Evolutionary conservation across 1,139 yeast genomes (phyloP), one percentile per base, ranked within the genome.

Genomic region (Yamadazyma kanchanaburiensis): DNA sequence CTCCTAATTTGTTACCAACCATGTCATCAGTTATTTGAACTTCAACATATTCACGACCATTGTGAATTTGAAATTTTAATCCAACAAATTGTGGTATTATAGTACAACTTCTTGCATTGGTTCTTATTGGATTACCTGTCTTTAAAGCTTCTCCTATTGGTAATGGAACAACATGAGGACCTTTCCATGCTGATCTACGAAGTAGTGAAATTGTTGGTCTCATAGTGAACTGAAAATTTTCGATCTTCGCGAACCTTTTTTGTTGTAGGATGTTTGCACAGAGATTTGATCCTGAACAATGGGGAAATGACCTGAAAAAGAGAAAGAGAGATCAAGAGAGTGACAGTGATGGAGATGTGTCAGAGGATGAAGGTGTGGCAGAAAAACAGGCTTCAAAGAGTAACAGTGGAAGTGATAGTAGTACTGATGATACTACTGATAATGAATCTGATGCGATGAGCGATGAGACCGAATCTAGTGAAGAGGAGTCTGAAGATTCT

Each of bases 1-100:
- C 97, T 3, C 98, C 98, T 35, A 91, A 66, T 57, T 91, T 91
- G 42, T 80, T 77, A n/a, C 98, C 98, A 42, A 91, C 96, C 98
- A 91, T 91, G 47, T 91, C 94, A 51, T 91, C 97, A 8, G 84
- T 77, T 20, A 91, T 75, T 45, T 82, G 89, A 28, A 91, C 74
- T 33, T 88, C 89, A 28, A 88, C 95, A 53, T 89, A 91, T 44
- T 88, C 95, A 57, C 83, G 85, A 22, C 98, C 98, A 59, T 91
- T 91, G 60, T 91, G 98, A 26, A 91, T 85, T 60, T 91, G 95
- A 59, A 91, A 91, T 50, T 80, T 83, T 38, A 88, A 69, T 5
- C 98, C 98, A 21, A 91, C 96, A 61, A 91, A 89, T 55, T 86
- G 94, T 14, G 98, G 98, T 32, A 91, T 66, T 35, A 91, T 85